Conservation (phyloP, 495 filamentous ascomycete genomes). For the Hamigera avellanea region DNA sequence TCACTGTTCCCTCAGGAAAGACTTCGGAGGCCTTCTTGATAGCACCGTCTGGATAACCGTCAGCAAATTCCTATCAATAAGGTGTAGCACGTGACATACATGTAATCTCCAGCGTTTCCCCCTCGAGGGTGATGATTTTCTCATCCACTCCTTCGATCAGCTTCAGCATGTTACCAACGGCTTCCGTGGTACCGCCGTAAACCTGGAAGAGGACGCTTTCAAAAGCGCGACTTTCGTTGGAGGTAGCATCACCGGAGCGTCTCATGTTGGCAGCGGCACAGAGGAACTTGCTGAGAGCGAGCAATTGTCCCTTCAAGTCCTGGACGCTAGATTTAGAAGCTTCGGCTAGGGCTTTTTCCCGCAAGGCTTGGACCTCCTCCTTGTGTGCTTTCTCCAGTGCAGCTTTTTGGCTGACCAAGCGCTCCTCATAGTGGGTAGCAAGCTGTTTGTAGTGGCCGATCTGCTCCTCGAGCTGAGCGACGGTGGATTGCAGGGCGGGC, state of each 20-base stretch:
- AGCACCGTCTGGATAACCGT: slow-evolving; percentile 44
- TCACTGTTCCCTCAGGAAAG: slow-evolving; percentile 14
- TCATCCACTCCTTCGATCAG: slow-evolving; percentile 75
- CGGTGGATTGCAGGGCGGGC: slow-evolving; percentile 63
- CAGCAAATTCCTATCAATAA: slow-evolving; percentile 6
- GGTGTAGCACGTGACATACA: slow-evolving; percentile 43
- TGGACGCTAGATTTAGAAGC: slow-evolving; percentile 43
- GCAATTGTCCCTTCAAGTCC: slow-evolving; percentile 42
- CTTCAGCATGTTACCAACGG: slow-evolving; percentile 73
- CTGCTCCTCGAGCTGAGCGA: slow-evolving; percentile 73
- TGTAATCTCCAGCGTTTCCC: slow-evolving; percentile 53
- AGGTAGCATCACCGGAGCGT: slow-evolving; percentile 50
- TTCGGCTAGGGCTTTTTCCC: slow-evolving; percentile 50
- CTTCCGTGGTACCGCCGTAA: slow-evolving; percentile 74
- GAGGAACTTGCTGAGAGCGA: slow-evolving; percentile 68
- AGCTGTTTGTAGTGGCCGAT: slow-evolving; percentile 73
- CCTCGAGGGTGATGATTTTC: slow-evolving; percentile 50
- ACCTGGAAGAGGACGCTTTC: slow-evolving; percentile 82
- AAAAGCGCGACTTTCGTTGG: slow-evolving; percentile 68
- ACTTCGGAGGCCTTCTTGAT: slow-evolving; percentile 49
- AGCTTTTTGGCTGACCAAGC: slow-evolving; percentile 55
- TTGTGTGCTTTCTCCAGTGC: slow-evolving; percentile 57
- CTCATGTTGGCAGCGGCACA: slow-evolving; percentile 65
- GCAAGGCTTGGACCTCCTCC: slow-evolving; percentile 60
- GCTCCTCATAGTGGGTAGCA: slow-evolving; percentile 63